These are phyloP conservation scores for Elaeis oleifera DNA, from an alignment of 202 grass and related monocot species.

Conservation along the genomic window DNA sequence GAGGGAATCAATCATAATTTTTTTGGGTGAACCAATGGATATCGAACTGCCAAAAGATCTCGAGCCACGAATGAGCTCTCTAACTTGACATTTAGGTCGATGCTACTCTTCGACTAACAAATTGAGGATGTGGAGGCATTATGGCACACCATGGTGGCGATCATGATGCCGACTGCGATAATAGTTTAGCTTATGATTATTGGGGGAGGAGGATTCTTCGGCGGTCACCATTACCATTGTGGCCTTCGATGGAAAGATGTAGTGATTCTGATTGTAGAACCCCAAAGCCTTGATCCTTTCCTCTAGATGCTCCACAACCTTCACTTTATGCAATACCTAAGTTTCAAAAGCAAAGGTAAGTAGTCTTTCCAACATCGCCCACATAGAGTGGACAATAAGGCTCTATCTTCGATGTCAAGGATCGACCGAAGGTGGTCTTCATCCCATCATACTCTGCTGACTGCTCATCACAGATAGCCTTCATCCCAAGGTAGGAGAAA, in stretches of 20 bases:
- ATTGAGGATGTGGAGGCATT: too few species aligned
- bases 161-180: too few species aligned
- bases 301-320: slow-evolving; percentile 16
- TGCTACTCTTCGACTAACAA: too few species aligned
- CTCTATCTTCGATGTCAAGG: slow-evolving; percentile 41
- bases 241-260: not conserved
- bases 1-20: too few species aligned
- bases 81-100: too few species aligned
- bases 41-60: too few species aligned
- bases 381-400: slow-evolving; percentile 45
- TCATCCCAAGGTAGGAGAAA: not conserved
- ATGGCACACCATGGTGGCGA: too few species aligned
- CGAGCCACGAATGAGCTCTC: too few species aligned
- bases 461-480: not conserved
- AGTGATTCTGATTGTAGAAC: not conserved
- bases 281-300: not conserved
- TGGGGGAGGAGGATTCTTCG: not conserved
- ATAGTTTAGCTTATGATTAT: too few species aligned
- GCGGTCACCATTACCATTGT: not conserved
- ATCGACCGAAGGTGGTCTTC: not conserved
- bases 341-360: too few species aligned
- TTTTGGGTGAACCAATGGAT: too few species aligned
- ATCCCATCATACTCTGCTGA: too few species aligned
- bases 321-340: not conserved
- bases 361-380: slow-evolving; percentile 39